phyloP scores from a whole-genome alignment of 768 basidiomycete species.

The Tylopilus rubrobrunneus region DNA sequence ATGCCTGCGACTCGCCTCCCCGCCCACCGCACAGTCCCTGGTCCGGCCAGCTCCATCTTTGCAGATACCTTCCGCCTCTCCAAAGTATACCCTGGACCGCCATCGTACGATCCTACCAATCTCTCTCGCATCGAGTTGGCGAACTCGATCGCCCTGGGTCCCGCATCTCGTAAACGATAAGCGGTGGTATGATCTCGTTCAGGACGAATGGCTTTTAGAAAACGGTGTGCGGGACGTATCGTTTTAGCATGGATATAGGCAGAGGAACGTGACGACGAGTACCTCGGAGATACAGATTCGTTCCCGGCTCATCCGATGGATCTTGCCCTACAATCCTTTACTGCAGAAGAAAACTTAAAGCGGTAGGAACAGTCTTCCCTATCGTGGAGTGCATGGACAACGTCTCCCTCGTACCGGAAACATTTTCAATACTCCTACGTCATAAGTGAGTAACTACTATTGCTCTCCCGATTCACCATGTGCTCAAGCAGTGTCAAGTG shows the following conservation, averaged over 20 bases:
- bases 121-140: too few relatives aligned
- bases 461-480: neutral
- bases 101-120: neutral
- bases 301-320: conserved; percentile 38
- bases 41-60: conserved; percentile 49
- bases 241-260: conserved; percentile 35
- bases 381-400: conserved; percentile 17
- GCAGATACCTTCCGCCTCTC: conserved; percentile 19
- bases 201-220: conserved; percentile 81
- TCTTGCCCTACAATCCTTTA: conserved; percentile 38
- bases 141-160: too few relatives aligned
- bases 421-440: conserved; percentile 73
- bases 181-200: conserved; percentile 64
- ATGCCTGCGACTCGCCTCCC: conserved; percentile 54
- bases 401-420: conserved; percentile 48
- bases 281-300: conserved; percentile 30
- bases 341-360: conserved; percentile 28
- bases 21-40: conserved; percentile 62
- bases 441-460: conserved; percentile 48
- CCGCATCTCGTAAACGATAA: conserved; percentile 11
- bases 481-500: conserved; percentile 40
- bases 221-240: conserved; percentile 59
- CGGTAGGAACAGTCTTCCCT: conserved; percentile 24
- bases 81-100: conserved; percentile 1
- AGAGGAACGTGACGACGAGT: conserved; percentile 28